Evolutionary conservation across 352 stramenopile species (phyloP), one percentile per base, ranked within the genome.

Genomic region (Phytophthora brassicae): DNA sequence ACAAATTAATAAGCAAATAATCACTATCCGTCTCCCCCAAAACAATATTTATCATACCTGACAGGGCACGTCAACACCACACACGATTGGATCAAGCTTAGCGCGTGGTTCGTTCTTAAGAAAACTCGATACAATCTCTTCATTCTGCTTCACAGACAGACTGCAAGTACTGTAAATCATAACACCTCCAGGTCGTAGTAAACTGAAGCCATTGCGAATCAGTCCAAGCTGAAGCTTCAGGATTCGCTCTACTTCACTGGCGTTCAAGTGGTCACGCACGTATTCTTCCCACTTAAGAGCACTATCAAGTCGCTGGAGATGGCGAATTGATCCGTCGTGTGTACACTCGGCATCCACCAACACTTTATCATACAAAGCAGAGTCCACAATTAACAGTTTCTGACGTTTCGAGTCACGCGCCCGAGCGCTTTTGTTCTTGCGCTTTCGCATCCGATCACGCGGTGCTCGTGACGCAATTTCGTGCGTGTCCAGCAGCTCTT

Each of bases 131-230:
- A 98, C 90, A n/a, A 98, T 80, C 3, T 90, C 75, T 74, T 98
- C 94, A 65, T 98, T 98, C 71, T 98, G 93, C 60, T 86, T 79
- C 17, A 90, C 55, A 1, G 88, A 97, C 16, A 98, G 76, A 50
- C 92, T 98, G 72, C 95, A 98, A 7, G 93, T 98, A 53, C 90
- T 97, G 70, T 98, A 98, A n/a, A 98, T 84, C 75, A 98, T 83
- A 6, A 60, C 81, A 11, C 95, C 95, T 33, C 93, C 94, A 13
- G 66, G 67, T 55, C 80, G 81, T n/a, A 99, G 74, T 29, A 96
- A 51, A 17, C 74, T 68, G 73, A 98, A 98, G 7, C 92, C 94
- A 29, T 94, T 96, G 4, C 74, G 66, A 16, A 93, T 87, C 23
- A 93, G 56, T 11, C 58, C 78, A 45, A 63, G 60, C 60, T 93